Evolutionary conservation across 441 rosid species (phyloP).

Genomic region (Isatis lusitanica): DNA sequence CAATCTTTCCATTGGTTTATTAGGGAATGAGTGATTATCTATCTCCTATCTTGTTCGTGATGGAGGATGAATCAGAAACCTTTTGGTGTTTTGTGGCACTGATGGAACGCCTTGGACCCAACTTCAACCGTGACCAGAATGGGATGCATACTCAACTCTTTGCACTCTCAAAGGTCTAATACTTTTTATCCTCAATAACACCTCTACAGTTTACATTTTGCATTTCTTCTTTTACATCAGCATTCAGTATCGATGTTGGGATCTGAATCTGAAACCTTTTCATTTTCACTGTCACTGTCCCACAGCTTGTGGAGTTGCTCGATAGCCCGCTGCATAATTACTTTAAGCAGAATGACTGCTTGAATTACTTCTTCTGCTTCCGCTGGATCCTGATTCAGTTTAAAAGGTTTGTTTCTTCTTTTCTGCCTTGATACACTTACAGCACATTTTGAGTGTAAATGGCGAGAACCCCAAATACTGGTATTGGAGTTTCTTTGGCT

Average conservation of each 20-base stretch:
- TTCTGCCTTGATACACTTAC: slow-evolving; percentile 5
- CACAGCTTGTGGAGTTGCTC: slow-evolving; percentile 92
- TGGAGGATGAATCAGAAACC: slow-evolving; percentile 87
- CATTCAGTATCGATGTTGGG: slow-evolving; percentile 1
- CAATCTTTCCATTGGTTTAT: slow-evolving; percentile 6
- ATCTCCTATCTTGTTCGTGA: slow-evolving; percentile 88
- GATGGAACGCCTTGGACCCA: slow-evolving; percentile 97
- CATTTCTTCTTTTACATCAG: not conserved
- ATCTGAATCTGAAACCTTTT: slow-evolving; percentile 22
- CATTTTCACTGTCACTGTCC: slow-evolving; percentile 18
- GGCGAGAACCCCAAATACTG: not conserved
- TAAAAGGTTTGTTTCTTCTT: slow-evolving; percentile 65
- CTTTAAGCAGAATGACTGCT: slow-evolving; percentile 90
- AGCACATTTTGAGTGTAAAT: not conserved
- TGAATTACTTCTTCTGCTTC: slow-evolving; percentile 99
- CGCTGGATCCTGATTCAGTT: slow-evolving; percentile 98
- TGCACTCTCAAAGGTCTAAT: slow-evolving; percentile 86
- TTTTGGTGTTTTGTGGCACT: slow-evolving; percentile 97
- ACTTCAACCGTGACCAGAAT: slow-evolving; percentile 94
- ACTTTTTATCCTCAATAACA: not conserved
- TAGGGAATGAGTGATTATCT: slow-evolving; percentile 98
- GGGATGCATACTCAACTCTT: slow-evolving; percentile 99
- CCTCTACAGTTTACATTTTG: not conserved
- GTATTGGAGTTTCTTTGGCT: not conserved
- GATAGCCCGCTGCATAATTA: slow-evolving; percentile 88